Base-by-base conservation (phyloP, 2,329 filamentous ascomycete species). In the Aspergillus nomiae region DNA sequence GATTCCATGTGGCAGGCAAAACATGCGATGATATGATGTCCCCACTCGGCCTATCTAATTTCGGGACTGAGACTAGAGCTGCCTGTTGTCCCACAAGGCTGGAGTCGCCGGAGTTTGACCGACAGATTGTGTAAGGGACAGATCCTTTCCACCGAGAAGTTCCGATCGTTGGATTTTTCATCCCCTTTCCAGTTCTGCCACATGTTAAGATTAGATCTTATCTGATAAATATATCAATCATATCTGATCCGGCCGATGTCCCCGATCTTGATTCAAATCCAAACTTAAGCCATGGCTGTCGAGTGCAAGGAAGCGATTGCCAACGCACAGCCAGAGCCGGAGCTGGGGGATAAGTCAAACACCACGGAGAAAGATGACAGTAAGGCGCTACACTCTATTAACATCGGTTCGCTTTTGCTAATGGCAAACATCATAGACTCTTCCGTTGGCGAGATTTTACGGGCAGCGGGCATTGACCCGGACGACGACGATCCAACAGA, bases 401-500 rank as follows among this genome's bases (percentile, higher is more conserved):
- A 11, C 12, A 4, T 21, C 3, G 24, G 43, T 11, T 8, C 21
- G 16, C 1, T 16, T 30, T 30, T 10, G 38, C 50, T 26, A 41
- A 38, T 36, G 10, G 11, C 45, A 28, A 34, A 4, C 16, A 14
- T 16, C 1, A 1, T 30, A 55, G 30, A 12, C 24, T 38, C 36
- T 43, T 60, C 26, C 3, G 21, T 54, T 2, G n/a, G 28, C 0
- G 66, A 72, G 36, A 53, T 71, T 34, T 56, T 73, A 32, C 65
- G 62, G 16, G 70, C 77, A 68, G 60, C 79, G 78, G 24, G 83
- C 76, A 67, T 84, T 79, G 36, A 84, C 79, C 59, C 83, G 82
- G 63, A 85, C 76, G 65, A 86, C 76, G 67, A 85, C 84, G n/a
- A 85, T 67, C 1, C 81, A 77, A 26, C 85, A 65, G 67, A 2